Percentiles rank a stretch among this genome's conserved stretches.
These are phyloP conservation scores for Paratinospora sagittata DNA, from an alignment of 164 flowering plant genomes.

Conservation along the genomic window DNA sequence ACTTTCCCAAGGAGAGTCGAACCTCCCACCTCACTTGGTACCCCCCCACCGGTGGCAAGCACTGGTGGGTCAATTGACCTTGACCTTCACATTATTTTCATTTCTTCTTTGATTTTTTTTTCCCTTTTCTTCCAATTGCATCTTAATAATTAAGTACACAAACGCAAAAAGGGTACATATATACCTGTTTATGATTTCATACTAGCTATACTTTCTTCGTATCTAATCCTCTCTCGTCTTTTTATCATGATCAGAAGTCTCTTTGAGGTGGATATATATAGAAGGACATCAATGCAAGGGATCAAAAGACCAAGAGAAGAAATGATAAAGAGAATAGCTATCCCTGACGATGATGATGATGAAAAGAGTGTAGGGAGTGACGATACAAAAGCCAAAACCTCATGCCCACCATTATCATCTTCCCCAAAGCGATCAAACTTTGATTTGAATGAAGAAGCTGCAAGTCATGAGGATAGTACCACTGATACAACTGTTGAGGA, in stretches of 20 bases:
- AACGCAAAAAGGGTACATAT: no score
- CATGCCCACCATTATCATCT: constrained; percentile 17
- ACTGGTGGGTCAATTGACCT: no score
- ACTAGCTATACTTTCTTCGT: no score
- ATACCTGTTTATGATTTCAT: no score
- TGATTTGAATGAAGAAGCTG: constrained; percentile 45
- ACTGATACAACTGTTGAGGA: constrained; percentile 7
- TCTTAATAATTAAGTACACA: no score
- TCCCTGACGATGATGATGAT: constrained; percentile 17
- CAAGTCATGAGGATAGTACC: constrained; percentile 9
- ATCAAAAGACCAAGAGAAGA: constrained; percentile 7
- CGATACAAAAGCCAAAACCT: constrained; percentile 13
- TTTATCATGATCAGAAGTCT: not conserved
- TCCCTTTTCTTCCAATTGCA: no score
- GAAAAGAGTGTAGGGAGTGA: constrained; percentile 18
- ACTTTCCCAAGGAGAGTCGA: no score
- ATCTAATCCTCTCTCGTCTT: not conserved
- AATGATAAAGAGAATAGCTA: constrained; percentile 12
- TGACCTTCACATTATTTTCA: no score
- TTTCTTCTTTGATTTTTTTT: no score
- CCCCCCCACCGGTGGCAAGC: no score
- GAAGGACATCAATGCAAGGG: constrained; percentile 1
- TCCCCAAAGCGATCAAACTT: constrained; percentile 27
- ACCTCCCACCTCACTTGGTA: no score
- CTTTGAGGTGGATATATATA: constrained; percentile 1